Conservation (phyloP, 179 eudicot genomes). For the Beta corolliflora region DNA sequence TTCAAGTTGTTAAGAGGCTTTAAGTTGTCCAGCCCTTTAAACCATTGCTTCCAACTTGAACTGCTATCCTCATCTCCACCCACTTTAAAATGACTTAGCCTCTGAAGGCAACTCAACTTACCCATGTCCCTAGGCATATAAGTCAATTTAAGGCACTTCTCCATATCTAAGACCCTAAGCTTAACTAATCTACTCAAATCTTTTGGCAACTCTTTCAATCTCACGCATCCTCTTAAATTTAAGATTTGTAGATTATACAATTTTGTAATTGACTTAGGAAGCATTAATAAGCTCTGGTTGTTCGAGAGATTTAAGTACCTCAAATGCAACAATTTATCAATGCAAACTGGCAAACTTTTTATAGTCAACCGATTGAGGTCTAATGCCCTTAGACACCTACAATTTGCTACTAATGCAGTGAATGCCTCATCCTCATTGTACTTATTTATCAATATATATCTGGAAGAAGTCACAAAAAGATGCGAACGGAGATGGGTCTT, state of each 20-base stretch:
- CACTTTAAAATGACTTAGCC: neutral
- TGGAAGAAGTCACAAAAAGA: neutral
- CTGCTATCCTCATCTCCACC: neutral
- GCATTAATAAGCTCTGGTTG: neutral
- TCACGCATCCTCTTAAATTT: too few species aligned
- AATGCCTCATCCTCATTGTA: too few species aligned
- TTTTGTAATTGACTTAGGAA: constrained; percentile 16
- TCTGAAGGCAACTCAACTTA: constrained; percentile 17
- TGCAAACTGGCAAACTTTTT: neutral
- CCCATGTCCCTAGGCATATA: constrained; percentile 18
- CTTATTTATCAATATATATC: neutral
- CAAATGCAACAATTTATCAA: neutral
- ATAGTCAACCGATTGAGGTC: neutral
- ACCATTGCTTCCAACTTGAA: neutral
- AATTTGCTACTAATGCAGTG: neutral
- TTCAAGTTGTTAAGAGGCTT: constrained; percentile 7
- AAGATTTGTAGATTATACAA: constrained; percentile 19
- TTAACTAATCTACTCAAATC: constrained; percentile 4
- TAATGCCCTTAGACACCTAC: neutral
- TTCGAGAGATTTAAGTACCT: neutral
- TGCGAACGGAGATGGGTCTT: neutral
- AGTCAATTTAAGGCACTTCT: neutral
- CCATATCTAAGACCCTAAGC: constrained; percentile 8
- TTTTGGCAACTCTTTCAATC: constrained; percentile 1
- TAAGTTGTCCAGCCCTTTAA: constrained; percentile 14